Conservation (phyloP, 495 filamentous ascomycete species). For the Aspergillus heteromorphus region DNA sequence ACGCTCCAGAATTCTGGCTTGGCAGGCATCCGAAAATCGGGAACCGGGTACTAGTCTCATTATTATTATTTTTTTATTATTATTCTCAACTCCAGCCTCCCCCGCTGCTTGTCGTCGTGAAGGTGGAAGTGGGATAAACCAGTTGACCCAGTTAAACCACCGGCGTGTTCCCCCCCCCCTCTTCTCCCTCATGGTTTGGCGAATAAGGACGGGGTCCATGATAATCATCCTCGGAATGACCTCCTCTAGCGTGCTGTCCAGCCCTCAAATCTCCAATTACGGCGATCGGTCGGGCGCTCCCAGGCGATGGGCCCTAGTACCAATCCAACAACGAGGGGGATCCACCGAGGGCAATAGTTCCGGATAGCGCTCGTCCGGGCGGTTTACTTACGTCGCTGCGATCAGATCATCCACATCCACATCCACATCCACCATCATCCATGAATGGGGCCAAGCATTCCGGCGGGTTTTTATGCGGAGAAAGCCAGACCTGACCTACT, state of each 20-base stretch:
- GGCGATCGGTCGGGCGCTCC: conserved; percentile 10
- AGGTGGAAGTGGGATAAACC: no score
- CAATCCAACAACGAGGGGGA: conserved; percentile 7
- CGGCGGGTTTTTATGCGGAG: conserved; percentile 13
- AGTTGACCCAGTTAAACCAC: no score
- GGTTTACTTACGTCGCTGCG: neutral
- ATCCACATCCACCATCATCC: neutral
- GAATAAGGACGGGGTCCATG: conserved; percentile 9
- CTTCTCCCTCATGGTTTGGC: neutral
- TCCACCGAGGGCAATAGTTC: conserved; percentile 17
- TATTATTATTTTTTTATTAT: no score
- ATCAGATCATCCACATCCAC: no score
- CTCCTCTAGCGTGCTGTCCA: neutral
- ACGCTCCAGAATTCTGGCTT: neutral
- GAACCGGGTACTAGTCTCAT: neutral
- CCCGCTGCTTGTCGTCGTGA: no score
- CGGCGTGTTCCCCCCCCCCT: no score
- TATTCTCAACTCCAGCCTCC: no score
- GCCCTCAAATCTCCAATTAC: conserved; percentile 2
- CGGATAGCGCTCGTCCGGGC: conserved; percentile 16
- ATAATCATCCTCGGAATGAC: conserved; percentile 6
- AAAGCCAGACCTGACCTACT: conserved; percentile 5
- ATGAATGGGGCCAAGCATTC: conserved; percentile 13
- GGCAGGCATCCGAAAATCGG: neutral
- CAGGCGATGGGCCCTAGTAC: no score